Evolutionary conservation across 306 rosid genomes (phyloP), one percentile per base, ranked within the genome.

Genomic region (Cicer bijugum): DNA sequence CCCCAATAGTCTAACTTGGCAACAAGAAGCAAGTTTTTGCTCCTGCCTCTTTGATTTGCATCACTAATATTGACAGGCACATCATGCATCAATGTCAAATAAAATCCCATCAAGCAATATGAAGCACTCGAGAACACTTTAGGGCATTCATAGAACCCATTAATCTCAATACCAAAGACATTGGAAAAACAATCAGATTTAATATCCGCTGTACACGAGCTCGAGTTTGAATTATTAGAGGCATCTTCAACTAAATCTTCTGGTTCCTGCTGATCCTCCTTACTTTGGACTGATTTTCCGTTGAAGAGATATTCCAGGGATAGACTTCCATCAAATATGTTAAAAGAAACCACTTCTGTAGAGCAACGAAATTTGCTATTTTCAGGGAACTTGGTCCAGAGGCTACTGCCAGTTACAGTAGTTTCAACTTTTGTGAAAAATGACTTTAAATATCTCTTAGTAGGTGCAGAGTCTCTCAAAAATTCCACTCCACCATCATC

Each of bases 101-200:
- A 75, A 69, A 94, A 86, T 61, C 97, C 98, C 65, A 94, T 67
- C 58, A 84, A 81, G 79, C 71, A 52, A 85, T 84, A 78, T 51
- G 95, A 91, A 82, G 86, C 85, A 80, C 92, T 94, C 8, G 97
- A 87, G 84, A 94, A 94, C 69, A 94, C 83, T 79, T 78, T 84
- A 73, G 64, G 79, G 85, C 98, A 94, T 82, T 81, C 85, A 51
- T 80, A 84, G 83, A 79, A 79, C 71, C 90, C 78, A 52, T 71
- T 74, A 62, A 79, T 79, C 82, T 86, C 96, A 88, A 77, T 79
- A 83, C 89, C 84, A 69, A 88, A 84, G 40, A 82, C 53, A 77
- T 56, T 69, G 82, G 86, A 84, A 81, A 89, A 84, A 84, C 75
- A 73, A 65, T 84, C 89, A 52, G 83, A 71, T 62, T 63, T 71